A percentile compares a stretch with the other conserved stretches of the same genome.
These are phyloP conservation scores for Penicillium decumbens DNA, from an alignment of 2,329 filamentous ascomycete genomes.

Conservation along the genomic window DNA sequence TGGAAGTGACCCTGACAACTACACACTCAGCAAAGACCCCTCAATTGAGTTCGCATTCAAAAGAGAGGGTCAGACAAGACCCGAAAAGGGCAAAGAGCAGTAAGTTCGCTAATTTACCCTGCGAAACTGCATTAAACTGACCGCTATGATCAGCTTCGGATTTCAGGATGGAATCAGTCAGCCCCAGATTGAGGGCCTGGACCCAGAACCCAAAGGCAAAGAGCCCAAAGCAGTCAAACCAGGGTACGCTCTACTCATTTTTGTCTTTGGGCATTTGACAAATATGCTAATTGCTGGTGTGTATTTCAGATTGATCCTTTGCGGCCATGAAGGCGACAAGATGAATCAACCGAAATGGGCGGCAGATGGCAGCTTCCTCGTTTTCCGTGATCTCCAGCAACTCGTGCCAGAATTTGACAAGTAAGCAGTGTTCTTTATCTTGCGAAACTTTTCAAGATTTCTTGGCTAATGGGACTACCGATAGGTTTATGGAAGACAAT, in stretches of 20 bases:
- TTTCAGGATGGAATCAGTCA: conserved; percentile 44
- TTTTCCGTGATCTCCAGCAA: conserved; percentile 44
- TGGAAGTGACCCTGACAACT: conserved; percentile 1
- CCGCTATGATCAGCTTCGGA: conserved; percentile 35
- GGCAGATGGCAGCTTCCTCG: conserved; percentile 44
- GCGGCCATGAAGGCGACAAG: conserved; percentile 40
- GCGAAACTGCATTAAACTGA: background rate
- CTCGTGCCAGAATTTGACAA: conserved; percentile 44
- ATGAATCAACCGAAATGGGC: conserved; percentile 35
- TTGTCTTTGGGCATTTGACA: background rate
- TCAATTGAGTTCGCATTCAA: background rate
- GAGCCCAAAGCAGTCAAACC: conserved; percentile 17
- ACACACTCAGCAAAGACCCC: background rate
- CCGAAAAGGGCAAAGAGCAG: conserved; percentile 13
- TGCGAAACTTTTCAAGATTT: background rate
- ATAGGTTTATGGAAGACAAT: conserved; percentile 35
- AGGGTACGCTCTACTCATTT: conserved; percentile 17
- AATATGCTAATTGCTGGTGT: conserved; percentile 9
- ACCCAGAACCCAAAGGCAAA: conserved; percentile 7
- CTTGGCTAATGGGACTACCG: no score
- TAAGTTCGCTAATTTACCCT: conserved; percentile 5
- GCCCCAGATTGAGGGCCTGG: conserved; percentile 36
- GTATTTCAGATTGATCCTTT: conserved; percentile 33
- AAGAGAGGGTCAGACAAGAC: conserved; percentile 2
- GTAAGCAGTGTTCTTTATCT: conserved; percentile 8